phyloP scores from a whole-genome alignment of 179 eudicot genomes.

The Silene coronaria region DNA sequence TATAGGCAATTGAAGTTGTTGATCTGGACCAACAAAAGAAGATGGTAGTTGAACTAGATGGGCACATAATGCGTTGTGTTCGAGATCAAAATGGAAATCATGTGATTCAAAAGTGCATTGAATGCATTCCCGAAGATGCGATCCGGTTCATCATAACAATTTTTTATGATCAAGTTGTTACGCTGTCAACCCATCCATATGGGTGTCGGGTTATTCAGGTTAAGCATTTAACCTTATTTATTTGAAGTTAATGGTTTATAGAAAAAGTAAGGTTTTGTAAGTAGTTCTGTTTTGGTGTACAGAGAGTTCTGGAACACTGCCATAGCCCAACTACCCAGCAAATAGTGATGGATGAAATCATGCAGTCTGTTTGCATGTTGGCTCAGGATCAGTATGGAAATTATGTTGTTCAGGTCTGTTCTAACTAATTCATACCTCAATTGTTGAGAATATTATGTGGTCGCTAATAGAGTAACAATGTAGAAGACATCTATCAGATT shows the following conservation, averaged over 20 bases:
- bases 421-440: not conserved
- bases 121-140: constrained; percentile 91
- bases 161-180: constrained; percentile 88
- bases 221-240: constrained; percentile 4
- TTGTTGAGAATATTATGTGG: not conserved
- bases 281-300: constrained; percentile 18
- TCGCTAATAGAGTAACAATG: too few relatives aligned
- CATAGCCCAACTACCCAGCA: constrained; percentile 51
- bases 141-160: constrained; percentile 79
- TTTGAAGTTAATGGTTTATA: not conserved
- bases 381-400: constrained; percentile 96
- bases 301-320: constrained; percentile 91
- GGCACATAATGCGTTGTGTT: constrained; percentile 97
- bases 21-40: constrained; percentile 86
- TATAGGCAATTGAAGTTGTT: constrained; percentile 95
- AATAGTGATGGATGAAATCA: constrained; percentile 73
- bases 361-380: constrained; percentile 60
- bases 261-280: constrained; percentile 1
- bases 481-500: too few relatives aligned
- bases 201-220: constrained; percentile 99
- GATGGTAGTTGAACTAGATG: constrained; percentile 97
- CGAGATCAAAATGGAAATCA: constrained; percentile 99
- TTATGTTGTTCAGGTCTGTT: constrained; percentile 82
- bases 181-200: constrained; percentile 95
- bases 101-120: constrained; percentile 96